Conservation (phyloP, 768 basidiomycete species). For the Mycena filopes region DNA sequence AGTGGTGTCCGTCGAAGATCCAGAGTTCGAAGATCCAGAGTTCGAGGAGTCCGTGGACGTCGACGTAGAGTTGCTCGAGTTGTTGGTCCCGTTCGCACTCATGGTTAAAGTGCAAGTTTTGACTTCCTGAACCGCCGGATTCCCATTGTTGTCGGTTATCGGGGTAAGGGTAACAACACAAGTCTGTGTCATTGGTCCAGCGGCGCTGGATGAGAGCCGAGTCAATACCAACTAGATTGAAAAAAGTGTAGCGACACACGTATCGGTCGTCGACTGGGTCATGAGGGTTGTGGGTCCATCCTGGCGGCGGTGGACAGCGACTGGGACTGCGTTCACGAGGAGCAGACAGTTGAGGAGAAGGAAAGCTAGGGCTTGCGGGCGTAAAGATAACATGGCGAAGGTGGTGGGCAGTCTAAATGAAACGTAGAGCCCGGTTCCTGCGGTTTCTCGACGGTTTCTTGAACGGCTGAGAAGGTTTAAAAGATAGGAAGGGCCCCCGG, state of each 20-base stretch:
- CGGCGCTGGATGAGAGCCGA: constrained; percentile 46
- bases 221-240: constrained; percentile 44
- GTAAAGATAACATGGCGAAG: constrained; percentile 52
- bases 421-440: constrained; percentile 60
- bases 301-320: constrained; percentile 42
- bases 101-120: constrained; percentile 59
- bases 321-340: constrained; percentile 51
- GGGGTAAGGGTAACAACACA: constrained; percentile 70
- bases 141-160: constrained; percentile 58
- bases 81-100: constrained; percentile 29
- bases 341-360: constrained; percentile 53
- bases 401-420: constrained; percentile 39
- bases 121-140: constrained; percentile 62
- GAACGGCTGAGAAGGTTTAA: constrained; percentile 46
- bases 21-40: constrained; percentile 20
- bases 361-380: constrained; percentile 44
- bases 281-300: not conserved
- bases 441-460: constrained; percentile 55
- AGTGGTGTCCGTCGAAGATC: constrained; percentile 8
- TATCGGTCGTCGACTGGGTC: constrained; percentile 47
- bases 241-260: constrained; percentile 52
- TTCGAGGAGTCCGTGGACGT: constrained; percentile 6
- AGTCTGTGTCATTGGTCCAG: constrained; percentile 65
- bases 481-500: constrained; percentile 60
- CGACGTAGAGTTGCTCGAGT: constrained; percentile 14